Conservation (phyloP, 2,329 filamentous ascomycete species). For the Aspergillus sp. region DNA sequence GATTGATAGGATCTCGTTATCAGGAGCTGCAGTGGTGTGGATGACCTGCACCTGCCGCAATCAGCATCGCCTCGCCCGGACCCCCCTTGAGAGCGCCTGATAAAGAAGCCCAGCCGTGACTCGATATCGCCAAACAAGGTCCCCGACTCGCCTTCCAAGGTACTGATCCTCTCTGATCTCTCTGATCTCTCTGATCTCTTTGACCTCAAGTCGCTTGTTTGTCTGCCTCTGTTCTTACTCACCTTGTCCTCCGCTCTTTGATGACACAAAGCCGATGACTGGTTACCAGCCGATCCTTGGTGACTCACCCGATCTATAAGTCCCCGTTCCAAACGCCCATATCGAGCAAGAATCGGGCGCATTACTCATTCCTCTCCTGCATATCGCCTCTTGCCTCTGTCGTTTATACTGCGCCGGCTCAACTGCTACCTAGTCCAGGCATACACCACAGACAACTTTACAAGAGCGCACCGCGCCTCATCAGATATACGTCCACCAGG, state of each 20-base stretch:
- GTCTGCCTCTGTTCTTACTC: not conserved
- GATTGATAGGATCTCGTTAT: constrained; percentile 8
- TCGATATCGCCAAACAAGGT: constrained; percentile 4
- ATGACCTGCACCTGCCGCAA: constrained; percentile 13
- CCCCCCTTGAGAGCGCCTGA: constrained; percentile 9
- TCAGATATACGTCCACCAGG: not conserved
- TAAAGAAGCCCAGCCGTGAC: constrained; percentile 3
- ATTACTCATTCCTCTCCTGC: constrained; percentile 4
- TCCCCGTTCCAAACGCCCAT: not conserved
- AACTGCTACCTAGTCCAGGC: constrained; percentile 6
- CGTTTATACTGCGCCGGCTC: not conserved
- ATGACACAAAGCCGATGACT: constrained; percentile 1
- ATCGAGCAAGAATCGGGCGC: not conserved
- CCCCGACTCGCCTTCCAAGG: not conserved
- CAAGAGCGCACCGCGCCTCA: not conserved
- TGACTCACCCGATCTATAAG: constrained; percentile 17
- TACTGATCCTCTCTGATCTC: not conserved
- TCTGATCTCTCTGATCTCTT: not conserved
- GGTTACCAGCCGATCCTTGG: constrained; percentile 1
- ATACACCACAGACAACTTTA: not conserved
- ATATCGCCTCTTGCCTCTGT: not conserved
- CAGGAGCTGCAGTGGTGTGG: not conserved
- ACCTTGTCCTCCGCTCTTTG: not conserved
- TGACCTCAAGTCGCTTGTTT: not conserved
- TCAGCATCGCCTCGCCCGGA: constrained; percentile 18